These are phyloP conservation scores for Penicillium capsulatum DNA, from an alignment of 2,329 filamentous ascomycete genomes.

Conservation along the genomic window DNA sequence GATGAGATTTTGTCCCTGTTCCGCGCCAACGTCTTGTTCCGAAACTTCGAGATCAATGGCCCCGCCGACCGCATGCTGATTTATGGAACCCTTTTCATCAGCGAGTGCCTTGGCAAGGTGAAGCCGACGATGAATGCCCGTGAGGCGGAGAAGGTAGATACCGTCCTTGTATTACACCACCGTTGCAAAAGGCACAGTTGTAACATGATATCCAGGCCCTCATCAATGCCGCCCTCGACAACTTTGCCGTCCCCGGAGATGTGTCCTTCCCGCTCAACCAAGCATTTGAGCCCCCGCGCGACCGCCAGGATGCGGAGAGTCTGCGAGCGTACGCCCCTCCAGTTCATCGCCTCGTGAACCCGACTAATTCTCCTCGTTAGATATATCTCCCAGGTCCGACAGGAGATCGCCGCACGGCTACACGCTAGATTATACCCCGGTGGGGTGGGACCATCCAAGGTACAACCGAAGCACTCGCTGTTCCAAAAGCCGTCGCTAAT, in stretches of 20 bases:
- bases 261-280: conserved; percentile 91
- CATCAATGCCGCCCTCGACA: conserved; percentile 84
- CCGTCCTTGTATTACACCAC: conserved; percentile 35
- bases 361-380: conserved; percentile 22
- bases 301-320: conserved; percentile 83
- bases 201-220: too few species aligned
- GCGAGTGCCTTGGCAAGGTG: conserved; percentile 84
- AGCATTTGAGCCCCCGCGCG: conserved; percentile 84
- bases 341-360: not conserved
- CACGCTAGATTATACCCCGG: conserved; percentile 84
- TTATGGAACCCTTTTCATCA: conserved; percentile 93
- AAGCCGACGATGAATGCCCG: conserved; percentile 65
- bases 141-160: conserved; percentile 60
- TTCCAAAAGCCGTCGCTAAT: not conserved
- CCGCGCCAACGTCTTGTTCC: conserved; percentile 97
- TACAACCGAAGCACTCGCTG: conserved; percentile 25
- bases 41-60: conserved; percentile 98
- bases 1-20: conserved; percentile 92
- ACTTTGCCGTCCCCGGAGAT: conserved; percentile 93
- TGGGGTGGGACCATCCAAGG: conserved; percentile 61
- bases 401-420: conserved; percentile 80
- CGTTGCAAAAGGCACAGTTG: too few species aligned
- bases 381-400: conserved; percentile 77
- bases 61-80: conserved; percentile 90
- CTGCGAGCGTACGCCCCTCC: conserved; percentile 66